Percentiles rank a stretch among this genome's conserved stretches.
phyloP scores from a whole-genome alignment of 148 eudicot genomes.

The Chenopodium formosanum region DNA sequence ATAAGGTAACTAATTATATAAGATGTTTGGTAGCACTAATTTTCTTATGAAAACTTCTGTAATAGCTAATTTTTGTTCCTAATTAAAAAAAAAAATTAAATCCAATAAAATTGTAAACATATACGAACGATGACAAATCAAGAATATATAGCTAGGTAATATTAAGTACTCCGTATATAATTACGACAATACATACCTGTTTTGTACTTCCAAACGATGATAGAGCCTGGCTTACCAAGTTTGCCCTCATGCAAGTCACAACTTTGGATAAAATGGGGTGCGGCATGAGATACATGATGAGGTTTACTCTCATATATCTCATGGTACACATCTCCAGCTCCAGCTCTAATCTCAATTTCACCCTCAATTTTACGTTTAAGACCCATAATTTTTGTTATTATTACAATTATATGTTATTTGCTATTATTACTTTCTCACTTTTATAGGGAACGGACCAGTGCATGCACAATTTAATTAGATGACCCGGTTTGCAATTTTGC shows the following conservation, averaged over 20 bases:
- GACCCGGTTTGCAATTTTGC: not conserved
- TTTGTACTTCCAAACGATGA: conserved; percentile 15
- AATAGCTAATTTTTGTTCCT: no score
- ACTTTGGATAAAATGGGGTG: conserved; percentile 23
- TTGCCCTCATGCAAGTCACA: conserved; percentile 29
- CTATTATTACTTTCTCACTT: not conserved
- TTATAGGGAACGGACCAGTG: not conserved
- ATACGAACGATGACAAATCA: no score
- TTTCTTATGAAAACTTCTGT: no score
- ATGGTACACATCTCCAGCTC: conserved; percentile 20
- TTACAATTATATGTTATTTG: no score
- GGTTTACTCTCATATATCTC: conserved; percentile 16
- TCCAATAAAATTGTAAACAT: no score
- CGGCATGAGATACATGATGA: conserved; percentile 20
- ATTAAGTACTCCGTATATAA: no score
- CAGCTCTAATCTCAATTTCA: conserved; percentile 19
- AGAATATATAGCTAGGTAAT: no score
- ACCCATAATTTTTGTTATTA: not conserved
- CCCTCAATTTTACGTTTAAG: conserved; percentile 21
- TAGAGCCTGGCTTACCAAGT: conserved; percentile 4
- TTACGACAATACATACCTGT: not conserved
- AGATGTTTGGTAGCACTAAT: no score
- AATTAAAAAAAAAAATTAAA: no score
- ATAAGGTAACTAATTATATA: no score
- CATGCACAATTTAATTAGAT: not conserved